Conservation (phyloP, 495 filamentous ascomycete species). For the Neurospora discreta region DNA sequence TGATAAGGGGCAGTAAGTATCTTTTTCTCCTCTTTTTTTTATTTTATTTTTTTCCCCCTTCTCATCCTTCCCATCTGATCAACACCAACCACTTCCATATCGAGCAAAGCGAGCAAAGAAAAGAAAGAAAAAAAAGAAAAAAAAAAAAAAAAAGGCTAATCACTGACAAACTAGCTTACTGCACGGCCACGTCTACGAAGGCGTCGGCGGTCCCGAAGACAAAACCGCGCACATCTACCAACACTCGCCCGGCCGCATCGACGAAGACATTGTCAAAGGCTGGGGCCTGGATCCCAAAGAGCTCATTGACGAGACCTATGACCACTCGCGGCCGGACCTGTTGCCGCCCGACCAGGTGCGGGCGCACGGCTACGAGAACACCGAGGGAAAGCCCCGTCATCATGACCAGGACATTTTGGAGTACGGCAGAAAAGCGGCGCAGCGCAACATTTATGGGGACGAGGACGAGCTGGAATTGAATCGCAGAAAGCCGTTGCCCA, state of each 20-base stretch:
- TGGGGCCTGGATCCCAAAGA: constrained; percentile 6
- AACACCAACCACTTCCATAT: background rate
- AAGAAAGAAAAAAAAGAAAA: background rate
- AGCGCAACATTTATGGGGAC: background rate
- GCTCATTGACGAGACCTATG: background rate
- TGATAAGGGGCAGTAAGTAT: constrained; percentile 24
- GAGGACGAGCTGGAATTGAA: background rate
- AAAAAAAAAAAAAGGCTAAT: background rate
- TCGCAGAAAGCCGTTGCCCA: background rate
- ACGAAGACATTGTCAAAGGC: constrained; percentile 7
- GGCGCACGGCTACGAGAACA: background rate
- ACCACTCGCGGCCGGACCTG: constrained; percentile 1
- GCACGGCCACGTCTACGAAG: constrained; percentile 19
- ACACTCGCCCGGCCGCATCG: constrained; percentile 15
- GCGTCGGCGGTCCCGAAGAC: constrained; percentile 22
- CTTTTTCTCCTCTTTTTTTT: background rate
- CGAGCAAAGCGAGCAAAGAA: background rate
- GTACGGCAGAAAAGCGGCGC: constrained; percentile 3
- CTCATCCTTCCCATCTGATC: too few species aligned
- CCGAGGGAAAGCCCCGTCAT: background rate
- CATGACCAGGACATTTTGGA: constrained; percentile 3
- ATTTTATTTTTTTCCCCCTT: too few species aligned
- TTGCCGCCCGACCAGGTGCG: constrained; percentile 5
- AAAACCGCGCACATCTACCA: constrained; percentile 20
- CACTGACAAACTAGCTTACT: background rate